A percentile compares a stretch with the other conserved stretches of the same genome.
Evolutionary conservation across 1,139 yeast species (phyloP).

Genomic region (Protomyces lactucae-debilis): DNA sequence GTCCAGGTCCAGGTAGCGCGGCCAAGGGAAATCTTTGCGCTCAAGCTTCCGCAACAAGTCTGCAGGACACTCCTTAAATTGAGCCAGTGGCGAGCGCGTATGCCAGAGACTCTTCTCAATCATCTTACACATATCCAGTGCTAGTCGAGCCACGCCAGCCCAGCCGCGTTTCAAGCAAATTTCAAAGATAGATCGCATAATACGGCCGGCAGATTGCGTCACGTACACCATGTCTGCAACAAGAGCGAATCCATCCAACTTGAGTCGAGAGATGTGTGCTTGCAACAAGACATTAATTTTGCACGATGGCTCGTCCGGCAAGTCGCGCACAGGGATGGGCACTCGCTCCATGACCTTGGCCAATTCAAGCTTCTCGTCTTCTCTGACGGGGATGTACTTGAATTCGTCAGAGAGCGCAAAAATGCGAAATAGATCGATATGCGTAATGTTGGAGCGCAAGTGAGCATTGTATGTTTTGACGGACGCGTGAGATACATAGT

Average conservation of each 20-base stretch:
- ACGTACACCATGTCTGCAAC: conserved; percentile 91
- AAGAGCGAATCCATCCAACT: conserved; percentile 81
- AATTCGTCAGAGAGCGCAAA: conserved; percentile 85
- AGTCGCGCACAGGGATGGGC: conserved; percentile 81
- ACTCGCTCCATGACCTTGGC: conserved; percentile 63
- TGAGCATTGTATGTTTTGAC: conserved; percentile 57
- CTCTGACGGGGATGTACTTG: conserved; percentile 73
- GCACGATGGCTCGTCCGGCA: conserved; percentile 64
- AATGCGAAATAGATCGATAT: conserved; percentile 68
- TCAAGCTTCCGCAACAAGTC: conserved; percentile 74
- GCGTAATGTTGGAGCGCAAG: conserved; percentile 56
- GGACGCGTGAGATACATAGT: conserved; percentile 71
- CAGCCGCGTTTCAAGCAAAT: conserved; percentile 66
- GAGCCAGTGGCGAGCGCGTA: conserved; percentile 80
- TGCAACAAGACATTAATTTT: conserved; percentile 79
- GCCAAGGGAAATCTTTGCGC: conserved; percentile 77
- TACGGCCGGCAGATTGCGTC: conserved; percentile 88
- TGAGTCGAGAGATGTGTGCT: conserved; percentile 70
- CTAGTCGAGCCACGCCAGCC: conserved; percentile 57
- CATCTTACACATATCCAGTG: conserved; percentile 70
- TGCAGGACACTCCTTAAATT: conserved; percentile 61
- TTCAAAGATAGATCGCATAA: conserved; percentile 80
- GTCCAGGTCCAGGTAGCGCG: conserved; percentile 62
- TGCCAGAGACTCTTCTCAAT: conserved; percentile 80
- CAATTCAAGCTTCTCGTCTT: conserved; percentile 79